Evolutionary conservation across 441 rosid species (phyloP).

Genomic region (Mallotus japonicus): DNA sequence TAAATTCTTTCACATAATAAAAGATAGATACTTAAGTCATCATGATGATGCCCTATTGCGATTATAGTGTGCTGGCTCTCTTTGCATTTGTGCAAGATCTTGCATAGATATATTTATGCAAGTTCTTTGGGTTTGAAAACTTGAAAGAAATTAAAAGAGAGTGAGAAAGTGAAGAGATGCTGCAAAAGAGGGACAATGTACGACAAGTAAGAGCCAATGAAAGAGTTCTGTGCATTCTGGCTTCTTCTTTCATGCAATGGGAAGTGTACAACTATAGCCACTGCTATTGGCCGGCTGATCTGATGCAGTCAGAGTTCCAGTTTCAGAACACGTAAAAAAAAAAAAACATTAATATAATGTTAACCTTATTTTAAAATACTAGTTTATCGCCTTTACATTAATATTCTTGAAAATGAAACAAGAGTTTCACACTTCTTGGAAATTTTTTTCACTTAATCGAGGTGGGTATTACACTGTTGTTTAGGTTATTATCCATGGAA

Average conservation of each 20-base stretch:
- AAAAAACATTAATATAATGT: neutral
- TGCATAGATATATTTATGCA: constrained; percentile 42
- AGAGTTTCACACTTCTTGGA: neutral
- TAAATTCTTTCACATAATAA: constrained; percentile 18
- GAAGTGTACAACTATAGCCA: constrained; percentile 35
- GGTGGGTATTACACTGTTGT: constrained; percentile 36
- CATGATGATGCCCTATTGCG: constrained; percentile 29
- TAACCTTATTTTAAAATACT: neutral
- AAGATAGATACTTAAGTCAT: constrained; percentile 23
- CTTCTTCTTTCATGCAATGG: constrained; percentile 32
- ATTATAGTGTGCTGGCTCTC: constrained; percentile 19
- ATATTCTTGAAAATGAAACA: neutral
- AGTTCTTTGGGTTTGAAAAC: constrained; percentile 16
- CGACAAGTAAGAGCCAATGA: constrained; percentile 44
- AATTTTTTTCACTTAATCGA: constrained; percentile 20
- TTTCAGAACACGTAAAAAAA: constrained; percentile 21
- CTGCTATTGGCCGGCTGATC: constrained; percentile 46
- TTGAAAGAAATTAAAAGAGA: constrained; percentile 10
- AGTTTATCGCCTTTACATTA: constrained; percentile 1
- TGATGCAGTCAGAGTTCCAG: constrained; percentile 39
- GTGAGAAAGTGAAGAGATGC: constrained; percentile 15
- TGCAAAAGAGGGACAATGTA: constrained; percentile 33
- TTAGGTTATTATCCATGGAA: constrained; percentile 36
- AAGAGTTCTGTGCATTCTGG: constrained; percentile 39
- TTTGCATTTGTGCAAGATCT: constrained; percentile 44